phyloP scores from a whole-genome alignment of 768 basidiomycete species.

The Boletus barrowsii region DNA sequence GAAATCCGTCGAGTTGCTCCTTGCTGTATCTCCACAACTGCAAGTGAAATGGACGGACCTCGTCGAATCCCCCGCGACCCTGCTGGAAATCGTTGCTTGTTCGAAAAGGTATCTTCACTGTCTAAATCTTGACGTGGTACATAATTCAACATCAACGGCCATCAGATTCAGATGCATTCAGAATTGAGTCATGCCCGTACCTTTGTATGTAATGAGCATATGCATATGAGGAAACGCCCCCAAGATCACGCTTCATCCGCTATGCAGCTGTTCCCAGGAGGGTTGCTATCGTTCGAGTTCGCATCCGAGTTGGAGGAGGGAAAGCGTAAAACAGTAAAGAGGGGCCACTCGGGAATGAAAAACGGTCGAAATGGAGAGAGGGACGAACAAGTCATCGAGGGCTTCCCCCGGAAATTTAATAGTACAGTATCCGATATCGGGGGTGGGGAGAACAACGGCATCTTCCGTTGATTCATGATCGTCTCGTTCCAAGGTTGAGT shows the following conservation, averaged over 20 bases:
- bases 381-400: background rate
- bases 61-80: slow-evolving; percentile 1
- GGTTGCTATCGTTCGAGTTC: background rate
- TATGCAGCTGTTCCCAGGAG: background rate
- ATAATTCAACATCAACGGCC: slow-evolving; percentile 17
- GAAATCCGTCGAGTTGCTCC: background rate
- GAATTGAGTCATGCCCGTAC: slow-evolving; percentile 1
- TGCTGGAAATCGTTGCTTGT: background rate
- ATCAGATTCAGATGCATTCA: slow-evolving; percentile 23
- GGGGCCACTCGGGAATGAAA: slow-evolving; percentile 9
- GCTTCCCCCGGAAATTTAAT: background rate
- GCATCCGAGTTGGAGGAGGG: background rate
- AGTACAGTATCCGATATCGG: background rate
- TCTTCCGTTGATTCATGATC: slow-evolving; percentile 1
- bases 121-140: slow-evolving; percentile 3
- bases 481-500: slow-evolving; percentile 1
- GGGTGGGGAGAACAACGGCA: background rate
- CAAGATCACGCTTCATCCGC: background rate
- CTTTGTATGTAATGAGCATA: slow-evolving; percentile 14
- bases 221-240: background rate
- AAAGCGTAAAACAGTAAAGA: background rate
- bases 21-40: background rate
- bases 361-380: background rate
- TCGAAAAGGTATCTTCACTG: too few relatives aligned
- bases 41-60: background rate